Evolutionary conservation across 106 monocot genomes (phyloP).

Genomic region (Xerophyta viscosa): DNA sequence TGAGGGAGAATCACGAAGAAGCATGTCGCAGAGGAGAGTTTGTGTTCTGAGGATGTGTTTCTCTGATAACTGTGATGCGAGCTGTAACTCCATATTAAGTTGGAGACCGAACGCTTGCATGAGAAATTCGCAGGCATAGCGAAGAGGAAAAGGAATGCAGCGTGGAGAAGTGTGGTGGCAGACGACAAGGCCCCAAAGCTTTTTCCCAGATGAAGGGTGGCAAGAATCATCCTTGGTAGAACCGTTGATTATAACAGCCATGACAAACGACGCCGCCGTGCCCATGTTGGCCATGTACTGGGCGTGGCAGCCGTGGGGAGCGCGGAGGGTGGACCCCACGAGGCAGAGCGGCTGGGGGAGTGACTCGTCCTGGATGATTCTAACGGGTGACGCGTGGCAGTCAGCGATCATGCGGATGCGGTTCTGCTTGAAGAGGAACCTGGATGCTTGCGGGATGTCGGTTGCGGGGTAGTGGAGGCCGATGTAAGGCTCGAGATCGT

Average conservation of each 20-base stretch:
- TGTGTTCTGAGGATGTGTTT: conserved; percentile 85
- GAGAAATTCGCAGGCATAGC: conserved; percentile 94
- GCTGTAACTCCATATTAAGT: conserved; percentile 90
- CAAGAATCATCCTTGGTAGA: conserved; percentile 37
- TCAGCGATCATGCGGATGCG: conserved; percentile 91
- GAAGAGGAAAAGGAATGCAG: conserved; percentile 83
- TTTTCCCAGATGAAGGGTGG: conserved; percentile 25
- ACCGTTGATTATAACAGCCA: conserved; percentile 82
- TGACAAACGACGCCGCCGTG: conserved; percentile 65
- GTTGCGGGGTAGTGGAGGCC: conserved; percentile 94
- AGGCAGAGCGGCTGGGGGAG: conserved; percentile 77
- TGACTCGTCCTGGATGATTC: conserved; percentile 55
- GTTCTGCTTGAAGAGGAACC: conserved; percentile 89
- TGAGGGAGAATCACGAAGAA: conserved; percentile 69
- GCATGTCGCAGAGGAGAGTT: conserved; percentile 87
- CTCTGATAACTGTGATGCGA: conserved; percentile 73
- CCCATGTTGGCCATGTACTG: conserved; percentile 97
- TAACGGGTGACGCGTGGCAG: conserved; percentile 57
- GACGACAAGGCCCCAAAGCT: conserved; percentile 91
- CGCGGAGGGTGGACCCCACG: conserved; percentile 78
- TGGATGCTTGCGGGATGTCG: conserved; percentile 83
- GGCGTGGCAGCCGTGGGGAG: conserved; percentile 80
- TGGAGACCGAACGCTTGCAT: conserved; percentile 97
- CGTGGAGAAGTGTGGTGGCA: conserved; percentile 91
- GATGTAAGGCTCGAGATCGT: conserved; percentile 76